Evolutionary conservation across 305 asterid genomes (phyloP).

Genomic region (Fraxinus velutina): DNA sequence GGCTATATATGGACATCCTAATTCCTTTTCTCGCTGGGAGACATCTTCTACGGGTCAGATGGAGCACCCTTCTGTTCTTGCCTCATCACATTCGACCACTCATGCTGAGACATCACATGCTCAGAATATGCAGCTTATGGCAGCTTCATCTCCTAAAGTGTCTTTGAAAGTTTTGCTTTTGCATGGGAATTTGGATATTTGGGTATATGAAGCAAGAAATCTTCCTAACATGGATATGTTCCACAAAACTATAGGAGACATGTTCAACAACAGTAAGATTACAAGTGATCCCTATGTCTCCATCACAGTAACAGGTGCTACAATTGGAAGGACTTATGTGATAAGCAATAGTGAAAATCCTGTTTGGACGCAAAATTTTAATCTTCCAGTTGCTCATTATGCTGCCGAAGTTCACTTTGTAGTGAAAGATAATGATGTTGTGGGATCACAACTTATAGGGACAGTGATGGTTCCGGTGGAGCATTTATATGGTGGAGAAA

Average conservation of each 20-base stretch:
- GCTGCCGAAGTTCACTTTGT: conserved; percentile 78
- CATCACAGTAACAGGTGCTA: conserved; percentile 55
- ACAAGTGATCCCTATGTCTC: conserved; percentile 96
- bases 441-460: conserved; percentile 93
- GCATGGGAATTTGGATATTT: conserved; percentile 86
- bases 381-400: conserved; percentile 82
- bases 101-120: conserved; percentile 26
- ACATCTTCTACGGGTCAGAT: conserved; percentile 30
- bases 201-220: conserved; percentile 81
- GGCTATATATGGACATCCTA: conserved; percentile 41
- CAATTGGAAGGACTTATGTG: conserved; percentile 81
- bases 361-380: conserved; percentile 82
- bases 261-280: conserved; percentile 69
- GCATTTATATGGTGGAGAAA: conserved; percentile 65
- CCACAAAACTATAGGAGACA: conserved; percentile 81
- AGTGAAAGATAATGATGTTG: conserved; percentile 85
- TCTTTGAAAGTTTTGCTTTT: conserved; percentile 67
- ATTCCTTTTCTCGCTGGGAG: conserved; percentile 57
- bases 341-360: conserved; percentile 81
- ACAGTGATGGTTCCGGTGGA: conserved; percentile 77
- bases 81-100: conserved; percentile 27
- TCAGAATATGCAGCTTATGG: conserved; percentile 56
- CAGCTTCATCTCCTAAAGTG: conserved; percentile 45
- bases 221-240: conserved; percentile 99
- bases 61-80: conserved; percentile 21